phyloP scores from a whole-genome alignment of 1,139 yeast genomes.

The Nadsonia starkeyi-henricii region DNA sequence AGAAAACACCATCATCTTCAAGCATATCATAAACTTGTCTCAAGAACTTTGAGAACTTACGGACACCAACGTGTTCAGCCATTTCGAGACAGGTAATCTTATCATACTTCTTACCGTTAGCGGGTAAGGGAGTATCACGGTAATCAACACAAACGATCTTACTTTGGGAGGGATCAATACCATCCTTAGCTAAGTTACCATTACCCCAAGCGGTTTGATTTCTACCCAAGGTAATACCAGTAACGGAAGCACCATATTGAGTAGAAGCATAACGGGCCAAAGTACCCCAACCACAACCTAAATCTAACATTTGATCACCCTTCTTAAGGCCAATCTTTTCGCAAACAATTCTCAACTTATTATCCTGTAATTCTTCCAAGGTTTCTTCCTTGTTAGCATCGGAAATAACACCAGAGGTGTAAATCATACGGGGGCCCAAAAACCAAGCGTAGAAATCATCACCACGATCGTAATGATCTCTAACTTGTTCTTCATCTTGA shows the following conservation, averaged over 20 bases:
- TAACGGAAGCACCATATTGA: conserved; percentile 72
- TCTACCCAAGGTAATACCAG: conserved; percentile 81
- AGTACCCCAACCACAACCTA: conserved; percentile 97
- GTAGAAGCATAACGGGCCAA: conserved; percentile 74
- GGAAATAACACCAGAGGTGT: conserved; percentile 73
- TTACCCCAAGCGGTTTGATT: conserved; percentile 92
- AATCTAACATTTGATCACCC: conserved; percentile 66
- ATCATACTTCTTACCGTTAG: conserved; percentile 52
- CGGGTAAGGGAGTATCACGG: conserved; percentile 77
- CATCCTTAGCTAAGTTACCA: conserved; percentile 51
- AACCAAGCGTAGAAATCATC: conserved; percentile 93
- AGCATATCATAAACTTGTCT: conserved; percentile 72
- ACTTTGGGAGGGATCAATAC: conserved; percentile 54
- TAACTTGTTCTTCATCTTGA: conserved; percentile 92
- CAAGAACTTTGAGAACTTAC: conserved; percentile 64
- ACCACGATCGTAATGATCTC: conserved; percentile 94
- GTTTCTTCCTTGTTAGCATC: conserved; percentile 64
- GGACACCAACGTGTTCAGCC: conserved; percentile 95
- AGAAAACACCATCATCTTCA: conserved; percentile 84
- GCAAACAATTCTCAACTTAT: conserved; percentile 75
- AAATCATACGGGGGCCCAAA: conserved; percentile 88
- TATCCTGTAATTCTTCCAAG: conserved; percentile 79
- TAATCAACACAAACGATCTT: conserved; percentile 73
- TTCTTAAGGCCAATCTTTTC: conserved; percentile 65
- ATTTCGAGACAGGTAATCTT: conserved; percentile 85